Evolutionary conservation across 1,284 basidiomycete species (phyloP).

Genomic region (Rhodotorula sp.): DNA sequence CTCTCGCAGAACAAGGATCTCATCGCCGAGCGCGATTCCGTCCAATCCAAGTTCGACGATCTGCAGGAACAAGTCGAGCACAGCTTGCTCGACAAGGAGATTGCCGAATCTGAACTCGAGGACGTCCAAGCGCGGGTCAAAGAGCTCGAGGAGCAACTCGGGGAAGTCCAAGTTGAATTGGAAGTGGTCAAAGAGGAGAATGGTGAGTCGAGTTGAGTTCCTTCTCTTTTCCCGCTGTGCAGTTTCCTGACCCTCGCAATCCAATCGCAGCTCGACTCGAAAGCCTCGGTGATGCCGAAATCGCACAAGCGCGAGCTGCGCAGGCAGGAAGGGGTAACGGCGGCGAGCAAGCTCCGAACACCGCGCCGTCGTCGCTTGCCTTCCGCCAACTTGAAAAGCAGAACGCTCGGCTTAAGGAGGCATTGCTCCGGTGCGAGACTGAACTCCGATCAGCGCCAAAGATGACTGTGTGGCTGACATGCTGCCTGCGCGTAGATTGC

Average conservation of each 20-base stretch:
- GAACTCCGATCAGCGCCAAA: background rate
- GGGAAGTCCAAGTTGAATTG: slow-evolving; percentile 53
- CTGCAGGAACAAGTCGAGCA: slow-evolving; percentile 66
- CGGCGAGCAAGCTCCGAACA: slow-evolving; percentile 43
- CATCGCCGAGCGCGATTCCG: background rate
- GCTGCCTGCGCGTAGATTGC: slow-evolving; percentile 57
- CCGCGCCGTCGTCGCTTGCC: slow-evolving; percentile 66
- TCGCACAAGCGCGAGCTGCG: slow-evolving; percentile 53
- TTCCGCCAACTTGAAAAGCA: slow-evolving; percentile 94
- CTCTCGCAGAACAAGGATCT: slow-evolving; percentile 19
- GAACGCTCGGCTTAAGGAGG: slow-evolving; percentile 92
- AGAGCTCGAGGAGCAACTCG: slow-evolving; percentile 70
- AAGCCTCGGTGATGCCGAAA: slow-evolving; percentile 50
- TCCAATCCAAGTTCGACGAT: slow-evolving; percentile 21
- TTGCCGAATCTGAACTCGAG: slow-evolving; percentile 77
- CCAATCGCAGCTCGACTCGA: slow-evolving; percentile 34
- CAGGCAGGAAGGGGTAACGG: slow-evolving; percentile 48
- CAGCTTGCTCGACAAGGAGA: slow-evolving; percentile 91
- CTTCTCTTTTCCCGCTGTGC: slow-evolving; percentile 36
- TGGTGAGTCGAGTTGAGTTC: background rate
- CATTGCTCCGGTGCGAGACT: slow-evolving; percentile 68
- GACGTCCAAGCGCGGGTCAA: slow-evolving; percentile 73
- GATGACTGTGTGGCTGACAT: too few relatives aligned
- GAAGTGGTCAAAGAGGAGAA: slow-evolving; percentile 11
- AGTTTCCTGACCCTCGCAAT: slow-evolving; percentile 47